Evolutionary conservation across 176 grass and related monocot genomes (phyloP).

Genomic region (Oryza meridionalis): DNA sequence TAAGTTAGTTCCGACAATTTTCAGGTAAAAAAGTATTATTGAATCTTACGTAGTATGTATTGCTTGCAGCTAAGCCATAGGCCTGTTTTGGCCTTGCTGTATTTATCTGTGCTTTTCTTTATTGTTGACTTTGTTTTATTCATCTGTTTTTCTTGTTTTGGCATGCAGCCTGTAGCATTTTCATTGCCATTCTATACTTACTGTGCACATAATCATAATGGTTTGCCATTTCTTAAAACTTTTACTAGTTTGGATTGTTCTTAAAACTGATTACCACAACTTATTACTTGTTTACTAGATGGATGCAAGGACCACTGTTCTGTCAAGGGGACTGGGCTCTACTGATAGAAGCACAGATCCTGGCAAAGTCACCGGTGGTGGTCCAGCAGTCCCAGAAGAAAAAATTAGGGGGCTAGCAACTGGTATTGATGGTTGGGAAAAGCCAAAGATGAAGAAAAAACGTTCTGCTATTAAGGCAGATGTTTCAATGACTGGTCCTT

Average conservation of each 20-base stretch:
- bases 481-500: conserved; percentile 50
- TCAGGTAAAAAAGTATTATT: conserved; percentile 4
- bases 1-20: not conserved
- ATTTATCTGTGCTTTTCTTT: not conserved
- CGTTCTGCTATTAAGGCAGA: conserved; percentile 82
- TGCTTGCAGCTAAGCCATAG: conserved; percentile 10
- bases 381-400: conserved; percentile 54
- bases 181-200: conserved; percentile 29
- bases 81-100: conserved; percentile 22
- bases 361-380: conserved; percentile 60
- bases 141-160: conserved; percentile 9
- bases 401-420: conserved; percentile 63
- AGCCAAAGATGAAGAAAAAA: conserved; percentile 87
- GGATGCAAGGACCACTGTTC: conserved; percentile 65
- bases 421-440: conserved; percentile 78
- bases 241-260: conserved; percentile 7
- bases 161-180: conserved; percentile 15
- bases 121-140: conserved; percentile 6
- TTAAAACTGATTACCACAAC: conserved; percentile 12
- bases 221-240: conserved; percentile 17
- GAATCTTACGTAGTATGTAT: not conserved
- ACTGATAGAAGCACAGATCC: conserved; percentile 72
- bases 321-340: conserved; percentile 51
- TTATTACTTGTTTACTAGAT: conserved; percentile 68
- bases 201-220: conserved; percentile 24